Base-by-base conservation (phyloP, 208 protist species). In the Trypanosoma platydactyli region DNA sequence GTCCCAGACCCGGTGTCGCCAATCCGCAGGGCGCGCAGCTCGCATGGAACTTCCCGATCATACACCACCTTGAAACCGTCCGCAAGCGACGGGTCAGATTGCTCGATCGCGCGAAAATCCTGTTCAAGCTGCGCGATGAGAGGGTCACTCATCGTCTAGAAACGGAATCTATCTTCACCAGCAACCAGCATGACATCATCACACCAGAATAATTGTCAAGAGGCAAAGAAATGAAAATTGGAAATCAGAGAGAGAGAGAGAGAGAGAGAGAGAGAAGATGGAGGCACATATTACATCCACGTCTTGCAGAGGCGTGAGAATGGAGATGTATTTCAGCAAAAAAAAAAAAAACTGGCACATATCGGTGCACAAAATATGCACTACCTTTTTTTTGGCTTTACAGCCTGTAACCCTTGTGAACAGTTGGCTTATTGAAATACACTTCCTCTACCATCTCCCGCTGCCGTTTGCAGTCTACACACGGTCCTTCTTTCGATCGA, bases 31-130 rank as follows among this genome's bases (percentile, higher is more conserved):
- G 88, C 76, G 16, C 94, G 81, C 68, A 97, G 67, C 76, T 97
- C 94, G 61, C 85, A 93, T 18, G 91, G 93, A 40, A 97, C 89
- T 71, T 97, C 91, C 24, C 92, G 88, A 63, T 97, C 91, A 71
- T 97, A 97, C 20, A 97, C 83, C 3, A 95, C 64, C 15, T 83
- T 68, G 20, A 86, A 95, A 27, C 92, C 94, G 73, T 96, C 92
- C 5, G 81, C 77, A n/a, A 97, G 73, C 5, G 87, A 94, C 7
- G 94, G 94, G 59, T 97, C 94, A 50, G 89, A 86, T 66, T 97
- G 89, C 76, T 96, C 86, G 53, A 97, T 95, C 20, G 86, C 79
- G 41, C 91, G 77, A 62, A 97, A 97, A 54, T 97, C 89, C 57
- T 92, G 84, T 77, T 95, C 91, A 35, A 96, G 71, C 58, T 90